Conservation (phyloP, 306 rosid genomes). For the Vicia villosa region DNA sequence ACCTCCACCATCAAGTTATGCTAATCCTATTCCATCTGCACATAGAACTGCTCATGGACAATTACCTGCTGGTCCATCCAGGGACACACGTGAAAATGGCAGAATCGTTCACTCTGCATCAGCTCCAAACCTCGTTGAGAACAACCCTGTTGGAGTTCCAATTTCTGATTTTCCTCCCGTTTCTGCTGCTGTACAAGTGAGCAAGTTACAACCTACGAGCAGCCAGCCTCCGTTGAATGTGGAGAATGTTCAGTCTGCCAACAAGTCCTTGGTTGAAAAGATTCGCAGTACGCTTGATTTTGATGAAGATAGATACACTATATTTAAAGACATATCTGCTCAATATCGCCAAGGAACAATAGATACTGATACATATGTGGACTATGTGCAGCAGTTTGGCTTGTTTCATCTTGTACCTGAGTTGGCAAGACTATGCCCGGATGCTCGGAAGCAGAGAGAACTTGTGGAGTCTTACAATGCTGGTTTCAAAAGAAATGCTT, state of each 20-base stretch:
- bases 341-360: conserved; percentile 84
- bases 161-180: conserved; percentile 83
- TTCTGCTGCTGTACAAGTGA: conserved; percentile 64
- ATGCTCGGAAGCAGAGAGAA: conserved; percentile 74
- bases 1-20: conserved; percentile 44
- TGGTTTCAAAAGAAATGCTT: conserved; percentile 49
- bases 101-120: conserved; percentile 73
- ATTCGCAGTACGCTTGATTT: conserved; percentile 77
- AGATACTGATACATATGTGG: conserved; percentile 67
- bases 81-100: conserved; percentile 51
- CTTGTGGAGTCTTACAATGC: conserved; percentile 64
- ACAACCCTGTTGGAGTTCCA: conserved; percentile 52
- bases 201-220: conserved; percentile 49
- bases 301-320: conserved; percentile 67
- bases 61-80: conserved; percentile 50
- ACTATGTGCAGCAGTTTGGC: conserved; percentile 76
- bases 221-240: conserved; percentile 49
- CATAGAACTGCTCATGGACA: conserved; percentile 47
- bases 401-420: conserved; percentile 84
- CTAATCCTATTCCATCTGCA: conserved; percentile 53
- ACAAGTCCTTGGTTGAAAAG: conserved; percentile 87
- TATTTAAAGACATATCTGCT: conserved; percentile 79
- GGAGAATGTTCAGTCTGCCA: conserved; percentile 80
- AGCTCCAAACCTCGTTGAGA: conserved; percentile 76
- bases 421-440: conserved; percentile 86